phyloP scores from a whole-genome alignment of 2,329 filamentous ascomycete species.

The Xylaria sp. region DNA sequence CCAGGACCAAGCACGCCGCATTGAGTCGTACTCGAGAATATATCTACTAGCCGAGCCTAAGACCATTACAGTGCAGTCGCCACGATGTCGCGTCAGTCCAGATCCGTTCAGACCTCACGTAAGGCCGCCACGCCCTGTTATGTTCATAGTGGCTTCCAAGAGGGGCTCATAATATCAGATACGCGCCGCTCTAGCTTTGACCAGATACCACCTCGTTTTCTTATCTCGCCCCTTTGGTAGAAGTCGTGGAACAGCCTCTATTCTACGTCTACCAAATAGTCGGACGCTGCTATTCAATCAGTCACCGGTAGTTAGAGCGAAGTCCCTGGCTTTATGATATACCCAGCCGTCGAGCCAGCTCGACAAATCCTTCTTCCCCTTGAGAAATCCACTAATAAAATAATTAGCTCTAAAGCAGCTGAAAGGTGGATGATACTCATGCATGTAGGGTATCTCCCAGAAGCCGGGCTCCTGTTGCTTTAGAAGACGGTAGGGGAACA shows the following conservation, averaged over 20 bases:
- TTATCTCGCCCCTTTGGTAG: not conserved
- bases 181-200: not conserved
- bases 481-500: not conserved
- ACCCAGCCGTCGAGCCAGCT: conserved; percentile 62
- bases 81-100: not conserved
- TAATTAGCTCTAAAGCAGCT: not conserved
- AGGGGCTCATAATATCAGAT: not conserved
- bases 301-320: not conserved
- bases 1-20: conserved; percentile 10
- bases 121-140: not conserved
- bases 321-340: conserved; percentile 37
- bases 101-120: not conserved
- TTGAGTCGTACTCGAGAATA: not conserved
- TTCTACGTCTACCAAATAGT: not conserved
- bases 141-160: not conserved
- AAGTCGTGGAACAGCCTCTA: not conserved
- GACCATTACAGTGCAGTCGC: conserved; percentile 3
- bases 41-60: conserved; percentile 4
- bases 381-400: conserved; percentile 60
- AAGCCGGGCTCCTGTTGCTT: not conserved
- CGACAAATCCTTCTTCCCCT: conserved; percentile 62
- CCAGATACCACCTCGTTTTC: not conserved
- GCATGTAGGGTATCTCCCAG: not conserved
- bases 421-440: not conserved
- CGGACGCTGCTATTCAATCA: not conserved